Percentiles rank a stretch among this genome's conserved stretches.
phyloP scores from a whole-genome alignment of 2,329 filamentous ascomycete genomes.

The Calonectria naviculata region DNA sequence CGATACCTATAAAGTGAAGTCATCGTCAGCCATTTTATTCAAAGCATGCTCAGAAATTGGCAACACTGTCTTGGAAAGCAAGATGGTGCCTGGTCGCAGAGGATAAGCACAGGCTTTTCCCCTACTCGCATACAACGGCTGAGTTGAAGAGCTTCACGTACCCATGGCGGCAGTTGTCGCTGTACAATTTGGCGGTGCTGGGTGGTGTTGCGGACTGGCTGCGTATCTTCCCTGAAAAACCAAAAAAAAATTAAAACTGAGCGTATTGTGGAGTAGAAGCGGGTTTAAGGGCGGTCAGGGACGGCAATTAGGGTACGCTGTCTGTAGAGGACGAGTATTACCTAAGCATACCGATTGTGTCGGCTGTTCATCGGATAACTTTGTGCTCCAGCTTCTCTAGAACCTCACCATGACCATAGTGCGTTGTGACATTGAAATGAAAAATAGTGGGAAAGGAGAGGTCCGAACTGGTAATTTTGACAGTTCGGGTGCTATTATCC shows the following conservation, averaged over 20 bases:
- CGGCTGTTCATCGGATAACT: not conserved
- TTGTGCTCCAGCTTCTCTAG: no score
- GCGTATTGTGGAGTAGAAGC: constrained; percentile 34
- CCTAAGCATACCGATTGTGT: not conserved
- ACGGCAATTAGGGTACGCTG: constrained; percentile 57
- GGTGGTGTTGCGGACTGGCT: constrained; percentile 42
- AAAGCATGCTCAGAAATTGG: constrained; percentile 69
- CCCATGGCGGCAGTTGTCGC: constrained; percentile 67
- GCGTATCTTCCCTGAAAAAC: constrained; percentile 33
- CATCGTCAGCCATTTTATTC: constrained; percentile 71
- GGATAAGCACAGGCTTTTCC: constrained; percentile 31
- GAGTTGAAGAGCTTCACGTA: constrained; percentile 61
- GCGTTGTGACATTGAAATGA: no score
- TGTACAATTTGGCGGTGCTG: constrained; percentile 53
- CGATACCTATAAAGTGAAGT: constrained; percentile 71
- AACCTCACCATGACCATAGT: no score
- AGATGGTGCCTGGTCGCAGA: constrained; percentile 45
- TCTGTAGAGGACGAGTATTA: no score
- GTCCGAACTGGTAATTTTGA: no score
- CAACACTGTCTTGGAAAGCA: constrained; percentile 42
- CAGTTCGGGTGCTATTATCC: not conserved
- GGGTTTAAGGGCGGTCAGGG: constrained; percentile 50
- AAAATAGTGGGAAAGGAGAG: no score
- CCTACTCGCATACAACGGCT: constrained; percentile 65
- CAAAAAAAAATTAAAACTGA: constrained; percentile 41